These are phyloP conservation scores for Parietaria judaica DNA, from an alignment of 306 rosid species.

Conservation along the genomic window DNA sequence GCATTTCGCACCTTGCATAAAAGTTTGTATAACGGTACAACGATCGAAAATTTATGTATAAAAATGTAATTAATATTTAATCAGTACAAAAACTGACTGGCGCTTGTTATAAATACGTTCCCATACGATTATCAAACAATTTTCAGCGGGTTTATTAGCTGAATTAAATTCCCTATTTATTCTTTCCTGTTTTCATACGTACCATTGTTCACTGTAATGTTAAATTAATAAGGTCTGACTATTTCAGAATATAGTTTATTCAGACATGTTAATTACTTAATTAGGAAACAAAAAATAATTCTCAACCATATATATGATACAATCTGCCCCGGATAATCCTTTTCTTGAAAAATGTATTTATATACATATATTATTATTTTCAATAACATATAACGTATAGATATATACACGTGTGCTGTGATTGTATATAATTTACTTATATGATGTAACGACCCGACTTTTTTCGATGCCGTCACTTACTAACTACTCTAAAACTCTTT, in stretches of 20 bases:
- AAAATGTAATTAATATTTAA: not conserved
- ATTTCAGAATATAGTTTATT: not conserved
- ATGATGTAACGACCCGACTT: no score
- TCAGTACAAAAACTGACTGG: slow-evolving; percentile 2
- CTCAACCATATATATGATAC: not conserved
- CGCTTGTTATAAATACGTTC: slow-evolving; percentile 2
- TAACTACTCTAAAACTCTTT: no score
- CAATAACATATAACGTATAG: no score
- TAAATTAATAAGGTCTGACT: not conserved
- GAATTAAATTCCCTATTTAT: not conserved
- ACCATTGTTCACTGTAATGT: not conserved
- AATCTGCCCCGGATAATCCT: no score
- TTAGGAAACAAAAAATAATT: not conserved
- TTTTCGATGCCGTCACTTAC: no score
- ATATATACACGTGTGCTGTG: no score
- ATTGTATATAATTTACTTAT: not conserved
- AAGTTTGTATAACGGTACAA: not conserved
- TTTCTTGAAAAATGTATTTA: no score
- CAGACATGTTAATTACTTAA: slow-evolving; percentile 2
- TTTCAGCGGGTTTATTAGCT: slow-evolving; percentile 6
- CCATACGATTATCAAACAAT: slow-evolving; percentile 13
- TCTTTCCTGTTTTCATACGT: not conserved
- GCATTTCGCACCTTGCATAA: no score
- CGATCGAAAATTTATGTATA: not conserved
- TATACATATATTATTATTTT: no score